phyloP scores from a whole-genome alignment of 805 yeast genomes.

The Teunomyces gatunensis region DNA sequence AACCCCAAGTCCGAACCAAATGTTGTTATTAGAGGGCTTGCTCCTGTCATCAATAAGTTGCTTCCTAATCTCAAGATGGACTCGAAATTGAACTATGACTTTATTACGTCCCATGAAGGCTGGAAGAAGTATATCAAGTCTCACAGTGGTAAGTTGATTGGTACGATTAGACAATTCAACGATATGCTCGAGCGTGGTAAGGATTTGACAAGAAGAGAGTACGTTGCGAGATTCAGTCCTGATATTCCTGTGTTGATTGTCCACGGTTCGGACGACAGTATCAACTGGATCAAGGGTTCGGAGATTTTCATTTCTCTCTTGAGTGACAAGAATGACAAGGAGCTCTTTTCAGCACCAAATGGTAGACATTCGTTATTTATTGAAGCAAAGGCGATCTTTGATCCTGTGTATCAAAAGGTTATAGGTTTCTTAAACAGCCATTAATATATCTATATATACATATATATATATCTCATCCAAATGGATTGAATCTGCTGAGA shows the following conservation, averaged over 20 bases:
- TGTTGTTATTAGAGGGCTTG: constrained; percentile 34
- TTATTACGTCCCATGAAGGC: constrained; percentile 47
- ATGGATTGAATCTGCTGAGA: constrained; percentile 45
- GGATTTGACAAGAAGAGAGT: constrained; percentile 37
- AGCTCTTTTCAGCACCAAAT: constrained; percentile 22
- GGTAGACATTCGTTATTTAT: constrained; percentile 46
- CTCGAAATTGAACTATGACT: constrained; percentile 54
- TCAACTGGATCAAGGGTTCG: constrained; percentile 54
- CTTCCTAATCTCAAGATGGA: constrained; percentile 53
- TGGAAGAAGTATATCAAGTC: constrained; percentile 46
- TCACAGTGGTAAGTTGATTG: constrained; percentile 42
- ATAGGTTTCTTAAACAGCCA: constrained; percentile 30
- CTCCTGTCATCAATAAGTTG: constrained; percentile 36
- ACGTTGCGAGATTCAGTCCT: constrained; percentile 33
- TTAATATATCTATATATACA: not conserved
- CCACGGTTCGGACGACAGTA: constrained; percentile 64
- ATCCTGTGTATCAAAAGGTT: constrained; percentile 33
- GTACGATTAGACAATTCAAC: constrained; percentile 53
- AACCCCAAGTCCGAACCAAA: constrained; percentile 63
- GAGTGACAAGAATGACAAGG: constrained; percentile 30
- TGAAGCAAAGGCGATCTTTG: constrained; percentile 45
- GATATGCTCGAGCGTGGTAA: constrained; percentile 68
- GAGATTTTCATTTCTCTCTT: constrained; percentile 36
- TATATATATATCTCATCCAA: constrained; percentile 7
- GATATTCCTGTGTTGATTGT: constrained; percentile 50